Percentiles rank a stretch among this genome's conserved stretches.
These are phyloP conservation scores for Schizopora paradoxa DNA, from an alignment of 1,284 basidiomycete genomes.

Conservation along the genomic window DNA sequence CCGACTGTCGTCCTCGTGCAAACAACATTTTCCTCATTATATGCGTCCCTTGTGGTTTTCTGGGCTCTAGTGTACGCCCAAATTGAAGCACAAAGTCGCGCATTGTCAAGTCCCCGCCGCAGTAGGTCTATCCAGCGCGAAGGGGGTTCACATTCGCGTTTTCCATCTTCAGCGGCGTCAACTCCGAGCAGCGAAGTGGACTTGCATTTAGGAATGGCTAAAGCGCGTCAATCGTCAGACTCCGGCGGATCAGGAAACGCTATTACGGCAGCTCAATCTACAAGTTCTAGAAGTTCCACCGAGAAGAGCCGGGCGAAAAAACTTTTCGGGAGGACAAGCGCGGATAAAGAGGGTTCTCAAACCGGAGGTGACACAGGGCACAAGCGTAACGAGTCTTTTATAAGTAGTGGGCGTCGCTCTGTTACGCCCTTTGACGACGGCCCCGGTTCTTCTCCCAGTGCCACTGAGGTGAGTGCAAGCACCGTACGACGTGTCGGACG, in stretches of 20 bases:
- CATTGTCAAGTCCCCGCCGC: constrained; percentile 46
- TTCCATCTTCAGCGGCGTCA: constrained; percentile 19
- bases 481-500: constrained; percentile 30
- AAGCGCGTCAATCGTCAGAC: background rate
- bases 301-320: constrained; percentile 17
- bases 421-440: constrained; percentile 18
- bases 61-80: constrained; percentile 59
- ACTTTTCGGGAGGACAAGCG: constrained; percentile 16
- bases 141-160: constrained; percentile 27
- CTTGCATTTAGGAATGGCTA: background rate
- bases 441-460: constrained; percentile 14
- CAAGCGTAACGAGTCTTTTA: constrained; percentile 47
- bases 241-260: constrained; percentile 20
- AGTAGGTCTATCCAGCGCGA: constrained; percentile 61
- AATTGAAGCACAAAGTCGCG: constrained; percentile 63
- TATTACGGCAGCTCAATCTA: constrained; percentile 21
- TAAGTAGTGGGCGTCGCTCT: constrained; percentile 30
- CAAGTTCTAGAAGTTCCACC: constrained; percentile 26
- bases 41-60: constrained; percentile 4
- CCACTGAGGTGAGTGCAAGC: constrained; percentile 17
- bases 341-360: constrained; percentile 31
- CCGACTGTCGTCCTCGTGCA: background rate
- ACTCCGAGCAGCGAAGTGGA: constrained; percentile 16
- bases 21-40: background rate
- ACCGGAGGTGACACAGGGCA: constrained; percentile 48